These are phyloP conservation scores for Tagetes patula DNA, from an alignment of 129 eudicot genomes.

Conservation along the genomic window DNA sequence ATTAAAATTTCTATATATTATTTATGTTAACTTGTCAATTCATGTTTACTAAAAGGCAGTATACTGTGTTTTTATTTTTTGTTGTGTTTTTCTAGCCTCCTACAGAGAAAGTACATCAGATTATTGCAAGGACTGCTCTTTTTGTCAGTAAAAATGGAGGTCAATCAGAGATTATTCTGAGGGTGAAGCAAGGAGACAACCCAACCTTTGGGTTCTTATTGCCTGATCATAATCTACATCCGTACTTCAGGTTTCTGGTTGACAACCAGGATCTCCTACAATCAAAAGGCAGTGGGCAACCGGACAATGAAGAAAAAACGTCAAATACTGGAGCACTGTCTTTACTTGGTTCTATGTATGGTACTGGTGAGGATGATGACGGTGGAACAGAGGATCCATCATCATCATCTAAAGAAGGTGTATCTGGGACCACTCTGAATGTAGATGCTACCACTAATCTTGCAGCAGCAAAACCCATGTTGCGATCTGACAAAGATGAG, in stretches of 20 bases:
- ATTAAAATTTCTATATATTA: constrained; percentile 17
- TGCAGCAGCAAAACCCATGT: constrained; percentile 26
- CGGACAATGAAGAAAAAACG: constrained; percentile 41
- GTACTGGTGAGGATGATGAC: constrained; percentile 87
- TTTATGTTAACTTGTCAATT: constrained; percentile 25
- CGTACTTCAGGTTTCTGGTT: constrained; percentile 89
- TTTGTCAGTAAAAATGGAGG: constrained; percentile 97
- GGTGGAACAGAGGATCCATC: constrained; percentile 40
- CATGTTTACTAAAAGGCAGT: constrained; percentile 21
- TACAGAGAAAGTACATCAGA: constrained; percentile 90
- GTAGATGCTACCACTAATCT: constrained; percentile 22
- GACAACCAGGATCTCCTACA: constrained; percentile 65
- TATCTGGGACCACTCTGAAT: constrained; percentile 26
- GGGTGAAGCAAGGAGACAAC: constrained; percentile 98
- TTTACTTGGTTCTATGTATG: constrained; percentile 93
- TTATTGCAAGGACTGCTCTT: constrained; percentile 86
- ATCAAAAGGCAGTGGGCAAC: constrained; percentile 47
- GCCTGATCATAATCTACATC: constrained; percentile 90
- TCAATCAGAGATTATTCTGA: constrained; percentile 87
- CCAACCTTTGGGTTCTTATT: constrained; percentile 97
- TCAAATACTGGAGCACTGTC: constrained; percentile 67
- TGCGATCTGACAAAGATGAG: constrained; percentile 39
- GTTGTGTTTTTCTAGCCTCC: constrained; percentile 74
- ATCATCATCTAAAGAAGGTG: constrained; percentile 29
- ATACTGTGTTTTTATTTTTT: constrained; percentile 32